Conservation (phyloP, 768 basidiomycete genomes). For the Strobilomyces dryophilus region DNA sequence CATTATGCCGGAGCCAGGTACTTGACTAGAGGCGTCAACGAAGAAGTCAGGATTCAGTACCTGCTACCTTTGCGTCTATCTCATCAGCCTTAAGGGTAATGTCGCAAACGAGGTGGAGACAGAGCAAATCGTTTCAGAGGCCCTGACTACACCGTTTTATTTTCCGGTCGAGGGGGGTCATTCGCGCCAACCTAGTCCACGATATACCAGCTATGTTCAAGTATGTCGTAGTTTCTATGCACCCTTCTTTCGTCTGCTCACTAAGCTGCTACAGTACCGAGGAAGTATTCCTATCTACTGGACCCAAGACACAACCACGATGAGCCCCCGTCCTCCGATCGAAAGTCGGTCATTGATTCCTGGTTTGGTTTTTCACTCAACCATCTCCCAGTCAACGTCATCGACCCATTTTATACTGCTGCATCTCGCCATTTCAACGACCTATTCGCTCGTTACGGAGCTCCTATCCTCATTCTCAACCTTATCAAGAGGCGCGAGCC, state of each 20-base stretch:
- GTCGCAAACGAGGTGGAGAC: constrained; percentile 99
- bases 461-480: constrained; percentile 87
- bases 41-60: constrained; percentile 51
- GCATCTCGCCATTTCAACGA: constrained; percentile 93
- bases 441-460: constrained; percentile 84
- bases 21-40: constrained; percentile 90
- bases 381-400: constrained; percentile 67
- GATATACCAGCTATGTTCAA: constrained; percentile 95
- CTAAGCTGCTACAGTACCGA: constrained; percentile 55
- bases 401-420: constrained; percentile 93
- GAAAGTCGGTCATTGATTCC: constrained; percentile 60
- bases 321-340: constrained; percentile 92
- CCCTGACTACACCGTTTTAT: constrained; percentile 85
- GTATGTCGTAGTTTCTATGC: constrained; percentile 31
- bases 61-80: neutral
- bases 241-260: neutral
- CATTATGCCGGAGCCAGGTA: constrained; percentile 96
- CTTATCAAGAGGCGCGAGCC: constrained; percentile 85
- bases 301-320: constrained; percentile 89
- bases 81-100: constrained; percentile 61
- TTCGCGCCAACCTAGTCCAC: constrained; percentile 64
- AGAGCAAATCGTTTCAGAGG: constrained; percentile 94
- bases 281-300: constrained; percentile 96
- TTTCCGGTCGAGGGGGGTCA: constrained; percentile 45
- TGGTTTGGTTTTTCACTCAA: constrained; percentile 4